Percentiles rank a stretch among this genome's conserved stretches.
Conservation (phyloP, 192 early-diverging fungal genomes). For the Diversispora eburnea region DNA sequence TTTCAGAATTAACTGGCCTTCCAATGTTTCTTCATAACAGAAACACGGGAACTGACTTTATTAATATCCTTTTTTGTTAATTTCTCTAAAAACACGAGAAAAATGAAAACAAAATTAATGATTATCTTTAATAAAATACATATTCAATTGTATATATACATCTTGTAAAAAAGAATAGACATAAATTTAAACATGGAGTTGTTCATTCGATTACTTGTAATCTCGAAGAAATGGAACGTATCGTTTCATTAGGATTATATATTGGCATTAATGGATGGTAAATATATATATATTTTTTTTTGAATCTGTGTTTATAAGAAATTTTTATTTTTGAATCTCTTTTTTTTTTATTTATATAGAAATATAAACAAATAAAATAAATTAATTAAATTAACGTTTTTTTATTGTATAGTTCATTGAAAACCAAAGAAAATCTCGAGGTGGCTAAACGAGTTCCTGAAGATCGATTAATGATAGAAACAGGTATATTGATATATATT, state of each 20-base stretch:
- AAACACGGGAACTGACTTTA: conserved; percentile 77
- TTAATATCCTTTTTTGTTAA: conserved; percentile 42
- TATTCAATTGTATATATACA: conserved; percentile 20
- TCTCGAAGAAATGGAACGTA: conserved; percentile 57
- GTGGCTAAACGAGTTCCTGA: conserved; percentile 69
- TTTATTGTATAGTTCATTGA: conserved; percentile 55
- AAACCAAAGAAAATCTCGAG: conserved; percentile 80
- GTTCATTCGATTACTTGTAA: conserved; percentile 90
- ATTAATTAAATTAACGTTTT: background rate
- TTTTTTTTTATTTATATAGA: too few relatives aligned
- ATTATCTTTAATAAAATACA: background rate
- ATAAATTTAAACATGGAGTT: conserved; percentile 65
- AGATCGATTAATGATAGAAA: conserved; percentile 87
- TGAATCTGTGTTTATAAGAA: too few relatives aligned
- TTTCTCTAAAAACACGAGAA: background rate
- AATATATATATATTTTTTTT: conserved; percentile 1
- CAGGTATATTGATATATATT: conserved; percentile 43
- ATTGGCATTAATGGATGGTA: conserved; percentile 96
- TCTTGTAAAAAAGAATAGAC: conserved; percentile 55
- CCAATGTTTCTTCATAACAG: conserved; percentile 94
- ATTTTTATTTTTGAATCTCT: background rate
- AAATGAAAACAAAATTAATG: background rate
- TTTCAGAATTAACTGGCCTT: conserved; percentile 70
- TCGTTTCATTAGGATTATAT: conserved; percentile 68
- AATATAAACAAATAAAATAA: too few relatives aligned